Base-by-base conservation (phyloP, 2,329 filamentous ascomycete genomes). In the Trematosphaeria pertusa region DNA sequence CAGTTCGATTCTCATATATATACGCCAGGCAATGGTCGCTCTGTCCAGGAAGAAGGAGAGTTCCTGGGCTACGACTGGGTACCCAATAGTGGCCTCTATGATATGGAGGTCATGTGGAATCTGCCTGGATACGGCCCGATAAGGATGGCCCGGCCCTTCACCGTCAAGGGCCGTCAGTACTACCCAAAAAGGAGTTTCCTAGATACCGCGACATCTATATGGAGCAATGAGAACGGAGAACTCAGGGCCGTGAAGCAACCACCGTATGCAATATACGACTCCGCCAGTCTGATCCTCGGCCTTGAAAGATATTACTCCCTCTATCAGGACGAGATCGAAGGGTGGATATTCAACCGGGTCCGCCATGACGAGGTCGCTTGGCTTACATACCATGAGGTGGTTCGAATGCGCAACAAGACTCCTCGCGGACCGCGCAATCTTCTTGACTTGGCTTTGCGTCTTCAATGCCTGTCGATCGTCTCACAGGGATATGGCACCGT, bases 401-500 rank as follows among this genome's bases (percentile, higher is more conserved):
- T 64, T n/a, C 57, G 69, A 18, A 56, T 69, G 48, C 60, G 64
- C 4, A 37, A 44, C 14, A 50, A 56, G 12, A 55, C 50, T 18
- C 49, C 46, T 22, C 56, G 61, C 19, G 34, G 35, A 32, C 9
- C 38, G 46, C 20, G 33, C 14, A 59, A 57, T 33, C 53, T 59
- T n/a, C 56, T 72, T 9, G 59, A 63, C 24, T 37, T 67, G 17
- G 66, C 63, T 10, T 62, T 72, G 59, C 56, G 62, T 18, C 47
- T 72, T 10, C 65, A 70, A 21, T 69, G 66, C 37, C 53, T 69
- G 3, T 70, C 69, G 2, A 58, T 71, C 9, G 60, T 71, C 10
- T 70, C 66, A 8, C 69, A 72, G 46, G 69, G 69, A 12, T 72
- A 70, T 30, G 69, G 69, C n/a, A 64, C 62, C 0, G 66, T 71